Evolutionary conservation across 441 rosid genomes (phyloP).

Genomic region (Brassica hybrid): DNA sequence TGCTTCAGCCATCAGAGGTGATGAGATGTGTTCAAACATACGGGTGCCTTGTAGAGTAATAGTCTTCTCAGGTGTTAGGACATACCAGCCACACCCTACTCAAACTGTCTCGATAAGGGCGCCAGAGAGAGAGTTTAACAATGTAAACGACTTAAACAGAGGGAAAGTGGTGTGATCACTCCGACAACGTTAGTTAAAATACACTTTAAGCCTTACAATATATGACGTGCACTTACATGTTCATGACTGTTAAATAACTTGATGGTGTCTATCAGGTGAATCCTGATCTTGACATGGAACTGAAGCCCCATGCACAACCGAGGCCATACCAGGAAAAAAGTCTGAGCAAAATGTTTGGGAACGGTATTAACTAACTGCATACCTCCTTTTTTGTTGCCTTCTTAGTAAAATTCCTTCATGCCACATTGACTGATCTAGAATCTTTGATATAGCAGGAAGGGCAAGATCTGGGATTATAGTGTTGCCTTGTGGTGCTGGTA

Average conservation of each 20-base stretch:
- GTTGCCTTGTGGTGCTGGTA: constrained; percentile 98
- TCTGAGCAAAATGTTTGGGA: constrained; percentile 99
- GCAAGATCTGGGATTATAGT: constrained; percentile 98
- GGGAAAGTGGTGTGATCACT: too few relatives aligned
- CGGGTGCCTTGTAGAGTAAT: too few relatives aligned
- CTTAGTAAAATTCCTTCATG: too few relatives aligned
- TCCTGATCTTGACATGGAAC: constrained; percentile 90
- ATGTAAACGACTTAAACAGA: too few relatives aligned
- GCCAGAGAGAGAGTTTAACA: too few relatives aligned
- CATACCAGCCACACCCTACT: too few relatives aligned
- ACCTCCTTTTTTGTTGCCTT: background rate
- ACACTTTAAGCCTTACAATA: background rate
- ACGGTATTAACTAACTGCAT: constrained; percentile 54
- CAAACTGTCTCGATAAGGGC: too few relatives aligned
- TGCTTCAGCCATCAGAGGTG: too few relatives aligned
- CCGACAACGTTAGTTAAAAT: constrained; percentile 68
- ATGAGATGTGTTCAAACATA: too few relatives aligned
- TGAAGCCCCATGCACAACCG: constrained; percentile 78
- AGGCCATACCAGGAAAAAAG: constrained; percentile 94
- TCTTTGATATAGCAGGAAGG: constrained; percentile 68
- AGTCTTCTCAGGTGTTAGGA: too few relatives aligned
- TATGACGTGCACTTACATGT: constrained; percentile 7
- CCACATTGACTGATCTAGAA: constrained; percentile 25
- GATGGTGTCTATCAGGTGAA: constrained; percentile 61
- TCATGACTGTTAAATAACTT: constrained; percentile 18